Conservation (phyloP, 495 filamentous ascomycete species). For the Trichoderma erinaceum region DNA sequence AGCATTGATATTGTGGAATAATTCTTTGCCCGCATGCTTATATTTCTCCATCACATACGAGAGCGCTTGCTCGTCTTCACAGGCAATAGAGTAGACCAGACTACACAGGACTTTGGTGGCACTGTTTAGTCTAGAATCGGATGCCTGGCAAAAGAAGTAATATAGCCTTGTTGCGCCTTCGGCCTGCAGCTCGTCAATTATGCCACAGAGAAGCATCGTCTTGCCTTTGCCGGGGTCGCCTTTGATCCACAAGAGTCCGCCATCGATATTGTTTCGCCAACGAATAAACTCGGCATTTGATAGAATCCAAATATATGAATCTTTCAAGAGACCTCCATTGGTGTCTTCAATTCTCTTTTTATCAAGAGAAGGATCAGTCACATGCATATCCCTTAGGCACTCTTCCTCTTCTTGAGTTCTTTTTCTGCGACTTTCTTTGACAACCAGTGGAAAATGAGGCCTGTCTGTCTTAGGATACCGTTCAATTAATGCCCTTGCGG, state of each 20-base stretch:
- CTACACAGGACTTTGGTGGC: not conserved
- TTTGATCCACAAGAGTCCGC: conserved; percentile 32
- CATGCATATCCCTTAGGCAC: conserved; percentile 25
- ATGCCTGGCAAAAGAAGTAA: not conserved
- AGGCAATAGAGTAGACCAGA: not conserved
- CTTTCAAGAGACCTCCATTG: conserved; percentile 37
- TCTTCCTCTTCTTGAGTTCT: too few relatives aligned
- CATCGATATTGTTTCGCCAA: conserved; percentile 18
- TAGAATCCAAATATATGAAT: conserved; percentile 41
- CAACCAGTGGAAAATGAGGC: too few relatives aligned
- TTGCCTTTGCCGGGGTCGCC: conserved; percentile 42
- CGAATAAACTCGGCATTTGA: conserved; percentile 31
- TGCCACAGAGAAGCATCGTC: conserved; percentile 42
- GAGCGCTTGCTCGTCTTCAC: not conserved
- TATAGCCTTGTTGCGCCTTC: too few relatives aligned
- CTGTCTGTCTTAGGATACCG: too few relatives aligned
- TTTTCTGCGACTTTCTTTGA: too few relatives aligned
- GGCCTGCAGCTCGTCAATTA: conserved; percentile 5
- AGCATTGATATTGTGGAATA: not conserved
- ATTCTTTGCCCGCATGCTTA: not conserved
- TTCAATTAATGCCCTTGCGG: too few relatives aligned
- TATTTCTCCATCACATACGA: not conserved
- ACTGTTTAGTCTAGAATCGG: not conserved
- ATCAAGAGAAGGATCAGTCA: conserved; percentile 31
- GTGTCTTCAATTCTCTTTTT: conserved; percentile 34